Base-by-base conservation (phyloP, 768 basidiomycete genomes). In the Gloeostereum incarnatum region DNA sequence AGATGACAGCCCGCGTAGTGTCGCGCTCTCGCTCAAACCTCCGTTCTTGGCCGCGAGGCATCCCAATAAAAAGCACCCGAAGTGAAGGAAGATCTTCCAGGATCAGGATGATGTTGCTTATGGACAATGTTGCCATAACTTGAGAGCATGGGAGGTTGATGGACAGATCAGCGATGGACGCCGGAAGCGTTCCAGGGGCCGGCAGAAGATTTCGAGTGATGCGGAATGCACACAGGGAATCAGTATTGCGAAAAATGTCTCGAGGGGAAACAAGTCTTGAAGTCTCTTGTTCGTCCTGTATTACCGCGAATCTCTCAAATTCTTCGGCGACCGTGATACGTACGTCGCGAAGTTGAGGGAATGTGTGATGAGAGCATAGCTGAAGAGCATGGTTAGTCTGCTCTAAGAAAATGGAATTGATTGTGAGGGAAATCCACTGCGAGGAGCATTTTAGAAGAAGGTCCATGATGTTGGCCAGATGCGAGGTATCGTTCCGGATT, bases 351-450 rank as follows among this genome's bases (percentile, higher is more conserved):
- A 79, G 50, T 20, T 60, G 47, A 9, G 65, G 64, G 24, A 63
- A 50, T 8, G 59, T 45, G 22, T 46, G 41, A 32, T n/a, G n/a
- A n/a, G 44, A 53, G 49, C 68, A 71, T 8, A 53, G 46, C 18
- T 51, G 45, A 18, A 77, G 41, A 31, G 74, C 47, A 35, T 51
- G 48, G 44, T 66, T 64, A 19, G 65, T 57, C 31, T 66, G 62
- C 11, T 44, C 42, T n/a, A 65, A 41, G 27, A 59, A 52, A 6
- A 50, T 49, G 7, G 69, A 60, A 20, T 58, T 58, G 38, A 80
- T 46, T 20, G 45, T 56, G 27, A 78, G 47, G 20, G 51, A 60
- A 41, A 50, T 54, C 78, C 73, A 78, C 32, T 68, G 66, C 6
- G 51, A 33, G 5, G 58, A 51, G 35, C 56, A 65, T 16, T 52